A percentile compares a stretch with the other conserved stretches of the same genome.
These are phyloP conservation scores for Ophiostoma montium DNA, from an alignment of 2,329 filamentous ascomycete genomes.

Conservation along the genomic window DNA sequence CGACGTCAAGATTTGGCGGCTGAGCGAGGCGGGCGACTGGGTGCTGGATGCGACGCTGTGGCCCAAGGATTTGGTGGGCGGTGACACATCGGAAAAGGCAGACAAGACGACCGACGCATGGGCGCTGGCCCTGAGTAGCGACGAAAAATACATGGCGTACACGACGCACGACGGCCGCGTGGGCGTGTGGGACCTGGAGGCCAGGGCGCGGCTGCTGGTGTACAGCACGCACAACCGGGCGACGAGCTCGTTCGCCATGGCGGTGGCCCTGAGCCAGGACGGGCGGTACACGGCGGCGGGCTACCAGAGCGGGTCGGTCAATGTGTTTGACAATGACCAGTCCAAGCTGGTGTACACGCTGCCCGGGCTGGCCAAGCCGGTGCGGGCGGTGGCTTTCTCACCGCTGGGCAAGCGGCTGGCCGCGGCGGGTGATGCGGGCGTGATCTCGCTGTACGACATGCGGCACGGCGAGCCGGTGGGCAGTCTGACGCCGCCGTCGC, in stretches of 20 bases:
- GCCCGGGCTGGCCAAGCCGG: slow-evolving; percentile 71
- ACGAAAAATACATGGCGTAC: slow-evolving; percentile 73
- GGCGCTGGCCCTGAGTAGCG: slow-evolving; percentile 73
- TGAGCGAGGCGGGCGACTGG: slow-evolving; percentile 44
- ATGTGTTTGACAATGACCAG: slow-evolving; percentile 89
- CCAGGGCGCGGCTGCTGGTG: slow-evolving; percentile 40
- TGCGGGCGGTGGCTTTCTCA: slow-evolving; percentile 77
- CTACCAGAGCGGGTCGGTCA: slow-evolving; percentile 82
- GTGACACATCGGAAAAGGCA: slow-evolving; percentile 6
- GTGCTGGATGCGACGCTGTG: slow-evolving; percentile 31
- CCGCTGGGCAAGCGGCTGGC: slow-evolving; percentile 74
- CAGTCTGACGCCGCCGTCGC: slow-evolving; percentile 44
- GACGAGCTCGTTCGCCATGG: slow-evolving; percentile 63
- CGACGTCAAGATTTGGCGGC: slow-evolving; percentile 70
- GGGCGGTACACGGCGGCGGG: slow-evolving; percentile 81
- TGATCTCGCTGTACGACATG: slow-evolving; percentile 88
- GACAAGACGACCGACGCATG: slow-evolving; percentile 50
- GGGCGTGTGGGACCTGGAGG: slow-evolving; percentile 68
- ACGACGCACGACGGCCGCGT: slow-evolving; percentile 80
- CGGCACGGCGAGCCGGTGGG: slow-evolving; percentile 84
- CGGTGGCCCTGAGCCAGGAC: slow-evolving; percentile 66
- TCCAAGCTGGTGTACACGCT: slow-evolving; percentile 76
- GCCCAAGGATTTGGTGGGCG: slow-evolving; percentile 14
- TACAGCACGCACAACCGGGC: slow-evolving; percentile 52
- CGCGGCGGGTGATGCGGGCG: slow-evolving; percentile 74